Evolutionary conservation across 192 early-diverging fungal species (phyloP), one percentile per base, ranked within the genome.

Genomic region (Podila clonocystis): DNA sequence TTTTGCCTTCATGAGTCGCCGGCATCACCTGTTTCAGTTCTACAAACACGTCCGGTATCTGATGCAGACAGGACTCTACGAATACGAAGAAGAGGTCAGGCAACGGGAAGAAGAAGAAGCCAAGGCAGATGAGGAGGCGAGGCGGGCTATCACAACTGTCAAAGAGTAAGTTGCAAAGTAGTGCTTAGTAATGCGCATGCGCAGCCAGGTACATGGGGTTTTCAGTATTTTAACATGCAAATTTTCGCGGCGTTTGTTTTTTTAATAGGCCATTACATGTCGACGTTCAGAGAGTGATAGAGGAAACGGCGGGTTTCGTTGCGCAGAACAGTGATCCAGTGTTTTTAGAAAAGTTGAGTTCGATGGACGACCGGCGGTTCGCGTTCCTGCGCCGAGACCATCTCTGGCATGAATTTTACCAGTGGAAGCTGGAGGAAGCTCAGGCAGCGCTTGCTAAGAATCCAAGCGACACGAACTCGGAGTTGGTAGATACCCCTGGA

Each of bases 1-100:
- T 17, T 94, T 94, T 83, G 87, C 82, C 5, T 96, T 96, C 73
- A 73, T 96, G 63, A 85, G 87, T 63, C 82, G 84, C 12, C 75
- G 80, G 4, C 76, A 90, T 65, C 65, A 58, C 2, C 73, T 93
- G n/a, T 87, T 94, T 68, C 78, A 88, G 30, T 96, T 93, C 67
- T 96, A 94, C 75, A 85, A 86, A 67, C 91, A 93, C 70, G 72
- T 94, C 4, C 65, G 85, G 7, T 86, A 85, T 84, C 84, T 93
- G 12, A 85, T 92, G 82, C 86, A 85, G 49, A 85, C 88, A 12
- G 90, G 89, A 1, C 74, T 94, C 1, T 86, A 84, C 57, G 89
- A 82, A 7, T 91, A 91, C 58, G 87, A 73, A 0, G 83, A 82
- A 41, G 59, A 73, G 12, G 33, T 63, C 60, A 11, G 50, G 28